Evolutionary conservation across 805 yeast genomes (phyloP), one percentile per base, ranked within the genome.

Genomic region (Starmerella apis): DNA sequence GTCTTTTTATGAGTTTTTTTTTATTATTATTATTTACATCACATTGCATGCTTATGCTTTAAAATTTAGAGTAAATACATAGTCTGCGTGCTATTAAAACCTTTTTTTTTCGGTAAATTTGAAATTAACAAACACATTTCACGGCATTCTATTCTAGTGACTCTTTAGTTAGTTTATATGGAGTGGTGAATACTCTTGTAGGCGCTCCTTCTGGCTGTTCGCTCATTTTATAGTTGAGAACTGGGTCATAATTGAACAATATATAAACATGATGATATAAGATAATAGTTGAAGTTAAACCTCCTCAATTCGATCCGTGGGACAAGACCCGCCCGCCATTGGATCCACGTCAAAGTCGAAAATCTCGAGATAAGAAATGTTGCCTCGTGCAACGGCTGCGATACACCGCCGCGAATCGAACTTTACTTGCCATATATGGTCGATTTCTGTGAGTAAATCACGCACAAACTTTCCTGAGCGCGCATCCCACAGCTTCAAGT

Each of bases 371-470:
- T 71, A 82, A 2, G 96, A 86, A 49, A 72, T 73, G 54, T 73
- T 74, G 9, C 76, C 76, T 49, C 78, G 73, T 63, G 86, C 94
- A 9, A 88, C 92, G 0, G 98, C 97, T 19, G 94, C 90, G 33
- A 90, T 85, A 62, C 96, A 83, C 46, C 87, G 74, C 52, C 83
- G 76, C 56, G 80, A 78, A 61, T 86, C 94, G 60, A 87, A 86
- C 59, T 83, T 77, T 2, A 90, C 96, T 58, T 92, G 95, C 98
- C 98, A 92, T 31, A 90, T 86, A 33, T 85, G 82, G 9, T 92
- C 94, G 23, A 81, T 80, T 62, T 83, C 88, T 3, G 76, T 71
- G 43, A 88, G 68, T 48, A 92, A 66, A 56, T 86, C 87, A 19
- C 76, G 68, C 49, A 88, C 77, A 53, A 82, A 75, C 60, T 74